Conservation (phyloP, 805 yeast species). For the Pichia eremophila region DNA sequence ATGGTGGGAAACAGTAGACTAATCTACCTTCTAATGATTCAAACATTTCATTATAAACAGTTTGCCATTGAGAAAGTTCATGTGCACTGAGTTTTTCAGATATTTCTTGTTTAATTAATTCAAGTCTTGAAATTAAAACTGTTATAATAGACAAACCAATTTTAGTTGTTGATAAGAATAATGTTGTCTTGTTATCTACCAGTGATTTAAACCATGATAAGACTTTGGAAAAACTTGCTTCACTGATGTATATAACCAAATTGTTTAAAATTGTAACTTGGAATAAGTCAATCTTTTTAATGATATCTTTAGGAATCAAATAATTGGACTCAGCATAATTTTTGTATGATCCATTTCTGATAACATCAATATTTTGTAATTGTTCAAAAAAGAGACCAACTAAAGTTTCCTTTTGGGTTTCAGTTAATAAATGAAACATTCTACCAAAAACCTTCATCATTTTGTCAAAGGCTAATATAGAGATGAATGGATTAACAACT, state of each 20-base stretch:
- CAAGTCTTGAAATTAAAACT: conserved; percentile 85
- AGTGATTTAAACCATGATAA: conserved; percentile 64
- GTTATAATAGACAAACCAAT: conserved; percentile 83
- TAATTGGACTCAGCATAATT: conserved; percentile 37
- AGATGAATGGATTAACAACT: conserved; percentile 71
- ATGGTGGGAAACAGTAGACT: conserved; percentile 73
- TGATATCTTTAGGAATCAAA: conserved; percentile 43
- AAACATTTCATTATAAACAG: conserved; percentile 74
- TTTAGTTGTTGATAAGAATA: conserved; percentile 60
- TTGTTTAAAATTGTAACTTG: conserved; percentile 75
- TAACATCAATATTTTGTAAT: conserved; percentile 68
- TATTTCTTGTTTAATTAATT: conserved; percentile 80
- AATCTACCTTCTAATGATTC: conserved; percentile 70
- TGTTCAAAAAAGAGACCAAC: conserved; percentile 73
- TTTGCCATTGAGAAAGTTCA: conserved; percentile 62
- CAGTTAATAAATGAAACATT: conserved; percentile 68
- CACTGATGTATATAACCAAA: conserved; percentile 74
- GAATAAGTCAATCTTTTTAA: conserved; percentile 64
- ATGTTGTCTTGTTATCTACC: conserved; percentile 60
- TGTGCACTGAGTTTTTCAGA: conserved; percentile 36
- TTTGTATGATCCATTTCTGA: conserved; percentile 70
- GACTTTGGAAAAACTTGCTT: conserved; percentile 70
- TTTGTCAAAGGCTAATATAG: conserved; percentile 74
- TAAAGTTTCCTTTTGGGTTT: conserved; percentile 68
- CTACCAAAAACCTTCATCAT: conserved; percentile 86